phyloP scores from a whole-genome alignment of 768 basidiomycete species.

The Lepiota brunneoincarnata region DNA sequence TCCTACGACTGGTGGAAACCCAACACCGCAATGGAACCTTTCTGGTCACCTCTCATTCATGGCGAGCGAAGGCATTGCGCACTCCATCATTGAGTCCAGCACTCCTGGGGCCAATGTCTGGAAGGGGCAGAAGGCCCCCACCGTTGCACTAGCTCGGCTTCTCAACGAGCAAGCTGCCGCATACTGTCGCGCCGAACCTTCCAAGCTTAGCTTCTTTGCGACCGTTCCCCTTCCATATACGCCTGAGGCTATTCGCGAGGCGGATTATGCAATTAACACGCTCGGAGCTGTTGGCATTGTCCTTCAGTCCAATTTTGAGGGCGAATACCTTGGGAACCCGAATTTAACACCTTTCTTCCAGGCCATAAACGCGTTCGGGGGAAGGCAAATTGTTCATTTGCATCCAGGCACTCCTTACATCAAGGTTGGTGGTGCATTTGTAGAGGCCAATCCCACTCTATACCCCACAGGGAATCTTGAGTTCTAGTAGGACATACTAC shows the following conservation, averaged over 20 bases:
- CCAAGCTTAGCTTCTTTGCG: constrained; percentile 30
- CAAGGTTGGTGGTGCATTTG: constrained; percentile 20
- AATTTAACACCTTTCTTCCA: constrained; percentile 28
- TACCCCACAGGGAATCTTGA: constrained; percentile 32
- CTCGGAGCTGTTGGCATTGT: constrained; percentile 33
- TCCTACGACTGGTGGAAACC: constrained; percentile 26
- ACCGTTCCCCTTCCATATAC: constrained; percentile 33
- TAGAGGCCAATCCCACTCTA: constrained; percentile 31
- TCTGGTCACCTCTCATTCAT: constrained; percentile 27
- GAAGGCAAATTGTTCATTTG: constrained; percentile 27
- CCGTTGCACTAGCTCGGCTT: constrained; percentile 32
- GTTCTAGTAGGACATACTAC: constrained; percentile 25
- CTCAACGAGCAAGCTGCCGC: constrained; percentile 35
- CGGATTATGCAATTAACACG: constrained; percentile 26
- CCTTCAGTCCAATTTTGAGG: constrained; percentile 31
- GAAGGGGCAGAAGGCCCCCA: constrained; percentile 22
- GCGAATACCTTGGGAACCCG: constrained; percentile 29
- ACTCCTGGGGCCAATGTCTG: constrained; percentile 31
- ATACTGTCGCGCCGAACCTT: constrained; percentile 25
- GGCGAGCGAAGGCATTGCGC: constrained; percentile 27
- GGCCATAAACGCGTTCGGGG: constrained; percentile 25
- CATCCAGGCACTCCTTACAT: constrained; percentile 31
- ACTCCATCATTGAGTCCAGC: constrained; percentile 29
- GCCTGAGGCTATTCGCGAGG: constrained; percentile 29
- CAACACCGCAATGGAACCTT: constrained; percentile 30